Base-by-base conservation (phyloP, 2,329 filamentous ascomycete species). In the Claviceps citrina region DNA sequence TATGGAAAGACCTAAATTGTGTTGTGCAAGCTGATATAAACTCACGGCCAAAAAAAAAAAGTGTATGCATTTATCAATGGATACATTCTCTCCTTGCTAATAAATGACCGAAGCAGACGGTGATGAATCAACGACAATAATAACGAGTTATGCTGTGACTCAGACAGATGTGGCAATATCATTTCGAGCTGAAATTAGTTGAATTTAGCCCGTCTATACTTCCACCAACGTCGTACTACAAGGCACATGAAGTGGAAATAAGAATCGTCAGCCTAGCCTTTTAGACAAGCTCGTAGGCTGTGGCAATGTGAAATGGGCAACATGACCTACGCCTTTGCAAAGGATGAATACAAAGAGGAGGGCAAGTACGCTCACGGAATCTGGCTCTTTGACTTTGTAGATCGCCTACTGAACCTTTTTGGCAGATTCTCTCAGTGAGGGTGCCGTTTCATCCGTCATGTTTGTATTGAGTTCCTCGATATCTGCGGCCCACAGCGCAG, bases 401-500 rank as follows among this genome's bases (percentile, higher is more conserved):
- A 15, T 35, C 31, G 42, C 26, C 39, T 44, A 41, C 20, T 44
- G 65, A 44, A 61, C 63, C 46, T 70, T 65, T 49, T 66, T 65
- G 25, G 65, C 68, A 31, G 63, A 58, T 46, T 70, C 66, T 33
- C 67, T 61, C 32, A 73, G 54, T 12, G 53, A 59, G 1, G 70
- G 69, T n/a, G 68, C 68, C 12, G 68, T 72, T 44, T 63, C 59
- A 39, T 62, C 54, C 8, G 63, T 62, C 66, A 72, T 71, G 31
- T 59, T 56, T 8, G 59, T 65, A 41, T 65, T 62, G 49, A 68
- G 67, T 22, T 61, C 57, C 58, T 93, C 85, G 43, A 93, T 73
- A 57, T 93, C 86, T 15, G 84, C 83, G 31, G 89, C 87, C 86
- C 86, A 95, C n/a, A 96, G 64, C 7, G 89, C 89, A 40, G 87